phyloP scores from a whole-genome alignment of 331 rosid species.

The Acacia concinna region DNA sequence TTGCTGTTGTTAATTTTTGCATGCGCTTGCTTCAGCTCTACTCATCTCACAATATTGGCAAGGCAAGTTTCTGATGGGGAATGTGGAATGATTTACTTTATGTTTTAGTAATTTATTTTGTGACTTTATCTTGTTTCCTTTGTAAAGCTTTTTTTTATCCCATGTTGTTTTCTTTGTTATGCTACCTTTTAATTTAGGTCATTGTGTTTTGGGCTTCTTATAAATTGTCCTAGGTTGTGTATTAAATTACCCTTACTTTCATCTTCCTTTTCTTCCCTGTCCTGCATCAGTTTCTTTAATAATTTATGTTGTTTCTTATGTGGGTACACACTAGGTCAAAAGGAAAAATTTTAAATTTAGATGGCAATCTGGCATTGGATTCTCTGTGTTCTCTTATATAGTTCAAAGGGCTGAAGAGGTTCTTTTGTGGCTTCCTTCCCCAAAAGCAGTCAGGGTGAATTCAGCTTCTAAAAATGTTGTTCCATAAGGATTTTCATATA shows the following conservation, averaged over 20 bases:
- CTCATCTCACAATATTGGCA: conserved; percentile 93
- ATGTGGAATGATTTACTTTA: not conserved
- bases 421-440: conserved; percentile 13
- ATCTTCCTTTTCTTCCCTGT: not conserved
- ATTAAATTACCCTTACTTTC: not conserved
- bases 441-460: conserved; percentile 14
- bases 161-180: not conserved
- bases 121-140: not conserved
- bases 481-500: not conserved
- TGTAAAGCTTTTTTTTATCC: not conserved
- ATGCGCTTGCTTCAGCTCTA: conserved; percentile 89
- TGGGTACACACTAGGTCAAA: not conserved
- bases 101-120: not conserved
- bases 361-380: conserved; percentile 12
- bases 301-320: conserved; percentile 7
- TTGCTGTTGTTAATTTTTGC: conserved; percentile 72
- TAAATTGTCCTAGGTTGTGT: not conserved
- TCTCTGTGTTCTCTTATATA: conserved; percentile 4
- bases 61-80: conserved; percentile 46
- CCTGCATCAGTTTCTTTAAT: conserved; percentile 10
- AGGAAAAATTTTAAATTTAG: conserved; percentile 7
- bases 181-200: not conserved
- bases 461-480: not conserved
- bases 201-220: not conserved
- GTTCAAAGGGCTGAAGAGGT: not conserved